Evolutionary conservation across 352 stramenopile species (phyloP), one percentile per base, ranked within the genome.

Genomic region (Globisporangium carolinianum): DNA sequence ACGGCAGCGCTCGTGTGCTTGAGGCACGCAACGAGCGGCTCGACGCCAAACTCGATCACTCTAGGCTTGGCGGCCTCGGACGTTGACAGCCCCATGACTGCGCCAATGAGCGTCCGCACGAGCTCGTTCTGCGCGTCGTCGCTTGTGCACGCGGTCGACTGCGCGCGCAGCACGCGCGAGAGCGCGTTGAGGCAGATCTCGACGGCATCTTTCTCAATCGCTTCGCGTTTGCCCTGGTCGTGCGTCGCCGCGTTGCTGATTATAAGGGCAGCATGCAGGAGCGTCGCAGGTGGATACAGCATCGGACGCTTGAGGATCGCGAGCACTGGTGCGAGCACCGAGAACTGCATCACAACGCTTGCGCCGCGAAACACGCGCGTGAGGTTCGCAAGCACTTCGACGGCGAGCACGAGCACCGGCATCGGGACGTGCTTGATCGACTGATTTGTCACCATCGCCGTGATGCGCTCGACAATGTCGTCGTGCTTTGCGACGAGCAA

Each of bases 51-150:
- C 58, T 87, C 76, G 58, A 92, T 66, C 45, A 92, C 66, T 6
- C 71, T 72, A 18, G 78, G 66, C 57, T 90, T 92, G 51, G 82
- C 82, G 17, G 78, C 71, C 54, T 92, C 79, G 5, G 68, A 71
- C 0, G 78, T 88, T 2, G 79, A 85, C 5, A 92, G 62, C n/a
- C 67, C 66, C 83, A 92, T 89, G 53, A 90, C 62, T 3, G 79
- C 73, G 12, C 72, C 60, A 11, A 83, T 65, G 6, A 89, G 53
- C 14, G 73, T 76, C 10, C 76, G 76, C 15, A 68, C 76, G 39
- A 92, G 63, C 48, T 92, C 78, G 10, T 67, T 47, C 8, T 76
- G 66, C 18, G 86, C 75, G 14, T 68, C 51, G 3, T 77, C 61
- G 7, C 38, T 38, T 1, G 70, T 65, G 24, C 70, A 81, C 9